A percentile compares a stretch with the other conserved stretches of the same genome.
These are phyloP conservation scores for Eucalyptus erythrocorys DNA, from an alignment of 345 rosid genomes.

Conservation along the genomic window DNA sequence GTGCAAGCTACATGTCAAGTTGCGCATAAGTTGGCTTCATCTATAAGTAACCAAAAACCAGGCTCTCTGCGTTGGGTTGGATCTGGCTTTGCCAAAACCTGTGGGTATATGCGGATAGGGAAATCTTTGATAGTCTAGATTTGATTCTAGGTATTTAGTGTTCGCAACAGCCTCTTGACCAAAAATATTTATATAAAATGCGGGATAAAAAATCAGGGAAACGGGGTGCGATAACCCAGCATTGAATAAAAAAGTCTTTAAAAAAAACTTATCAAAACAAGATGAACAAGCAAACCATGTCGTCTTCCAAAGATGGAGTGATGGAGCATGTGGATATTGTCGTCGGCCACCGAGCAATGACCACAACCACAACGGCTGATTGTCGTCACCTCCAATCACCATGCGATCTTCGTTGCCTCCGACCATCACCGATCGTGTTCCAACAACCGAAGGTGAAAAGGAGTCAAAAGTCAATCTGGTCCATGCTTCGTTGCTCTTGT, in stretches of 20 bases:
- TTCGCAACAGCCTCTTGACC: background rate
- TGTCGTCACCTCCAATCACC: too few species aligned
- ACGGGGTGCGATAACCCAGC: too few species aligned
- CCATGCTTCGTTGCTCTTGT: background rate
- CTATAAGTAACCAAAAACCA: conserved; percentile 30
- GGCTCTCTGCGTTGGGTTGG: conserved; percentile 37
- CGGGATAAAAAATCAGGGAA: too few species aligned
- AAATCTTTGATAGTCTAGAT: background rate
- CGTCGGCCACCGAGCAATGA: background rate
- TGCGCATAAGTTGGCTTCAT: conserved; percentile 49
- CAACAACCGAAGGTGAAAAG: too few species aligned
- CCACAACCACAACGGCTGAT: background rate
- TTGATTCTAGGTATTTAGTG: background rate
- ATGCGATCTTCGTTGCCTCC: too few species aligned
- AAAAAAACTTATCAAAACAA: too few species aligned
- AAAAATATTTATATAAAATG: too few species aligned
- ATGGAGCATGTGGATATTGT: background rate
- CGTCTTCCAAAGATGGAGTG: background rate
- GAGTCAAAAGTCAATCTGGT: too few species aligned
- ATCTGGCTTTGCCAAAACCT: conserved; percentile 18
- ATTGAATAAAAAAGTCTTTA: too few species aligned
- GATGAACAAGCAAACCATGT: too few species aligned
- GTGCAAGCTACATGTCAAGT: conserved; percentile 4
- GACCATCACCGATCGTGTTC: too few species aligned
- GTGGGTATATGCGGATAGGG: background rate